Evolutionary conservation across 1,284 basidiomycete species (phyloP), one percentile per base, ranked within the genome.

Genomic region (Trametes hirsuta): DNA sequence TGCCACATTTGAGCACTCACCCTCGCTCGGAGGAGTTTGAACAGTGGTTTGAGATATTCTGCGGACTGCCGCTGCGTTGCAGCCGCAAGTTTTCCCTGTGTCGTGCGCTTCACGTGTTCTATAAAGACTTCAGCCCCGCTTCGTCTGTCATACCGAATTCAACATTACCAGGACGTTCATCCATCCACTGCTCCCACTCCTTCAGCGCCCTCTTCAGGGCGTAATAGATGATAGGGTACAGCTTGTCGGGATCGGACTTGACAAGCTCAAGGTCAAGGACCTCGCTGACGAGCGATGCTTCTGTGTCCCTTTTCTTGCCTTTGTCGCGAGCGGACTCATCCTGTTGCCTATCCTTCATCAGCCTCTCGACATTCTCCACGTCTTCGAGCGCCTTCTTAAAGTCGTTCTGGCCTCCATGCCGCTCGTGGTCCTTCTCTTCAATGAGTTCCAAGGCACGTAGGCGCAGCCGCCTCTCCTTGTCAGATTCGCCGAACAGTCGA

Each of bases 211-310:
- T 82, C 81, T 99, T 99, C 63, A 99, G 79, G 2, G 95, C 95
- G 74, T 97, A 96, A 74, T 99, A 99, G 61, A 99, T 97, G 70
- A 98, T 82, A 1, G 97, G 97, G 73, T 99, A 98, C 24, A 99
- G 80, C 76, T 93, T 97, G 77, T 96, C 93, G n/a, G 94, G 92
- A 72, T 98, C 93, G 21, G 86, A 88, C 79, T 96, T 97, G 73
- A 98, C 76, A 51, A 98, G 82, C 6, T 77, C 79, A 30, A 98
- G 75, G 72, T 97, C 94, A 56, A 96, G 77, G 12, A 93, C 75
- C 14, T 86, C 84, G 11, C 77, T 72, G 39, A 45, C 49, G 14
- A 61, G 21, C 6, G 82, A 81, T 34, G 80, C 83, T 69, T 80
- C 85, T 75, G 84, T 81, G 22, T 82, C 86, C 70, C 83, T 88